Base-by-base conservation (phyloP, 495 filamentous ascomycete genomes). In the Amniculicola lignicola region DNA sequence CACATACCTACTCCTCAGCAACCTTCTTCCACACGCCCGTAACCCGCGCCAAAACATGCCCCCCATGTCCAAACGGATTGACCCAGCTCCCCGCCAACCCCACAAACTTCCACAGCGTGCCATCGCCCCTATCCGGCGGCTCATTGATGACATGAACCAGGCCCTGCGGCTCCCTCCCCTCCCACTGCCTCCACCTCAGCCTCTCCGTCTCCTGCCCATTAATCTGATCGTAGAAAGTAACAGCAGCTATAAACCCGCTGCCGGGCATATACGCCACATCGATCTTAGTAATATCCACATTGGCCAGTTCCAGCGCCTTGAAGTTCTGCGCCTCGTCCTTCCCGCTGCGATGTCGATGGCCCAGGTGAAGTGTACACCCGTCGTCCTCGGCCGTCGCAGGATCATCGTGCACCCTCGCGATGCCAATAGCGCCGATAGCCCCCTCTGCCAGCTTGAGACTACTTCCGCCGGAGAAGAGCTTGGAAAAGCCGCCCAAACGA, bases 81-180 rank as follows among this genome's bases (percentile, higher is more conserved):
- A 63, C 45, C 41, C 48, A 63, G 10, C 16, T 29, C 3, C 60
- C 60, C 7, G 54, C 42, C 22, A 63, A 25, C 4, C 60, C 60
- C 2, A 42, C 60, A 51, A 63, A 63, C 49, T 27, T 47, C 60
- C 60, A 63, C 24, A 63, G 50, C 2, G 60, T 51, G 2, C 60
- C 60, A 55, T 63, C 60, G 5, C 54, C 60, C 19, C 54, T 15
- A 41, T 63, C 54, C n/a, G 60, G 60, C 16, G 60, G 60, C 39
- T 54, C 60, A 21, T 59, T 58, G 16, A 19, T 36, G 15, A 50
- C 28, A 47, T 51, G 41, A n/a, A 56, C 45, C 22, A 64, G 18
- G 1, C 56, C 61, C 3, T 42, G 27, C 3, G 61, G 61, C 46
- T 60, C 56, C 37, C 57, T 64, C 10, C 62, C 43, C 40, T 59